phyloP scores from a whole-genome alignment of 768 basidiomycete species.

The Leucosporidium yakuticum region DNA sequence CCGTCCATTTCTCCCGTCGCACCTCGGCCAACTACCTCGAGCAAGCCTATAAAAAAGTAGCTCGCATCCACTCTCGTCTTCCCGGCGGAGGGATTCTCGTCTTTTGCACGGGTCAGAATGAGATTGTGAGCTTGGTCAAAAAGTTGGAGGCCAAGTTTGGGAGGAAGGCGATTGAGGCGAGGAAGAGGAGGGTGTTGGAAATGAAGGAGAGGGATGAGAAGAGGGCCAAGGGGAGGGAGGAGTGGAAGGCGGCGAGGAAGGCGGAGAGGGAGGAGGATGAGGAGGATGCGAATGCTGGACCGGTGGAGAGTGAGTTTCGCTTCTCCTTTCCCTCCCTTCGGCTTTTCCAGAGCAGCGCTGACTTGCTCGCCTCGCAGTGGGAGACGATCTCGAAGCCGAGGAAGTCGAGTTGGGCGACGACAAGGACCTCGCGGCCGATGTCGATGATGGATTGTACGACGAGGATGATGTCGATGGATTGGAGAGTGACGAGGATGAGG shows the following conservation, averaged over 20 bases:
- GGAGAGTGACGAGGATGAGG: slow-evolving; percentile 63
- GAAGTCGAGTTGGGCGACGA: slow-evolving; percentile 63
- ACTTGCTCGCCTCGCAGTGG: background rate
- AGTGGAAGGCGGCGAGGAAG: slow-evolving; percentile 15
- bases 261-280: slow-evolving; percentile 8
- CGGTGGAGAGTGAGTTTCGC: slow-evolving; percentile 11
- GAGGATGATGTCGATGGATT: slow-evolving; percentile 56
- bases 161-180: slow-evolving; percentile 55
- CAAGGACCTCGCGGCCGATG: slow-evolving; percentile 39
- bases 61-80: slow-evolving; percentile 84
- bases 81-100: slow-evolving; percentile 90
- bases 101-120: slow-evolving; percentile 92
- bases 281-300: background rate
- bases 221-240: slow-evolving; percentile 26
- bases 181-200: slow-evolving; percentile 40
- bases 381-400: slow-evolving; percentile 72
- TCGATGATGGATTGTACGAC: slow-evolving; percentile 57
- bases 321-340: background rate
- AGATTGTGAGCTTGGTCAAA: slow-evolving; percentile 78
- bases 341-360: background rate
- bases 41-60: slow-evolving; percentile 82
- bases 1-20: slow-evolving; percentile 81
- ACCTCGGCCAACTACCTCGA: slow-evolving; percentile 81
- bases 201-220: slow-evolving; percentile 19
- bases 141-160: slow-evolving; percentile 75